Evolutionary conservation across 495 filamentous ascomycete genomes (phyloP).

Genomic region (Coniosporium apollinis): DNA sequence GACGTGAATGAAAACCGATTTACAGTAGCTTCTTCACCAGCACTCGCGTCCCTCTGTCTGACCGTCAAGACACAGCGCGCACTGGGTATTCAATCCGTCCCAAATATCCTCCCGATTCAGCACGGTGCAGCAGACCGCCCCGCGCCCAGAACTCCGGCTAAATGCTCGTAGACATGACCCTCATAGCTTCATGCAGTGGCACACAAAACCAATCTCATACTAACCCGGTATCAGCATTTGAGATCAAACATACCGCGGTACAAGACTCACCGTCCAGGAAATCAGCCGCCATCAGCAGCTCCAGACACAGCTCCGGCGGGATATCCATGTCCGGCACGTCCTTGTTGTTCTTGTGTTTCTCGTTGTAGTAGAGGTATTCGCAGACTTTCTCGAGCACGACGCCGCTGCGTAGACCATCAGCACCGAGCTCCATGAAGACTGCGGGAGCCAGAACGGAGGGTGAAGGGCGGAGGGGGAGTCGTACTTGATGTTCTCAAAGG

Average conservation of each 20-base stretch:
- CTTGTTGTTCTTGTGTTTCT: slow-evolving; percentile 56
- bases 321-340: slow-evolving; percentile 88
- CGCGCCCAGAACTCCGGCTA: no score
- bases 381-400: slow-evolving; percentile 75
- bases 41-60: no score
- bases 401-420: slow-evolving; percentile 37
- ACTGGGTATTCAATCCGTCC: not conserved
- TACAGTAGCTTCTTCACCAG: not conserved
- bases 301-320: slow-evolving; percentile 55
- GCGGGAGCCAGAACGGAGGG: slow-evolving; percentile 7
- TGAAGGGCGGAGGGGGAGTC: slow-evolving; percentile 13
- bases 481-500: slow-evolving; percentile 58
- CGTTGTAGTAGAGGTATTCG: slow-evolving; percentile 65
- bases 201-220: no score
- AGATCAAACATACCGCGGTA: not conserved
- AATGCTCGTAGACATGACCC: no score
- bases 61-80: not conserved
- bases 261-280: slow-evolving; percentile 35
- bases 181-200: no score
- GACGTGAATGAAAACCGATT: not conserved
- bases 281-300: slow-evolving; percentile 71
- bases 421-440: slow-evolving; percentile 13
- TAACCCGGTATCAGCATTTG: not conserved
- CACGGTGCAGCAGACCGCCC: no score
- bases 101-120: not conserved